A percentile compares a stretch with the other conserved stretches of the same genome.
phyloP scores from a whole-genome alignment of 352 stramenopile species.

The Phytophthora sp. region DNA sequence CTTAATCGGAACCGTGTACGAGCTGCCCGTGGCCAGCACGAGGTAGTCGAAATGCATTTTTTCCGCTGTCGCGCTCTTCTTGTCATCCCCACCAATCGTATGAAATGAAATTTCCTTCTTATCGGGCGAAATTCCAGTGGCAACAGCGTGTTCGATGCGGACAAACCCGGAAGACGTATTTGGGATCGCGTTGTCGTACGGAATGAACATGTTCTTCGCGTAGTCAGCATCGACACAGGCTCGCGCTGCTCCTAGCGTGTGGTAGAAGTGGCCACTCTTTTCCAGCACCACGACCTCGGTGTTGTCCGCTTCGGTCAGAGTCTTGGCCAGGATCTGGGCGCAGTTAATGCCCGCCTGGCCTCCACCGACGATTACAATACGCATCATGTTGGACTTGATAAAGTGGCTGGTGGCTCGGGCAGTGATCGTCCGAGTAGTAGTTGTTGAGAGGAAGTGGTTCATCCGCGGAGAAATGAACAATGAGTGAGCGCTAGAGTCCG shows the following conservation, averaged over 20 bases:
- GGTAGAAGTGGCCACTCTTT: constrained; percentile 55
- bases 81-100: constrained; percentile 30
- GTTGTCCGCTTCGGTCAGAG: constrained; percentile 42
- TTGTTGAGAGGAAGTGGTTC: constrained; percentile 18
- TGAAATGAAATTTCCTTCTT: constrained; percentile 43
- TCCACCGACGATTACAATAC: constrained; percentile 61
- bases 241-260: constrained; percentile 48
- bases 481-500: not conserved
- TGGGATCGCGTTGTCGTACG: constrained; percentile 57
- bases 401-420: constrained; percentile 4
- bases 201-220: constrained; percentile 59
- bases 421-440: constrained; percentile 4
- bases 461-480: constrained; percentile 21
- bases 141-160: constrained; percentile 42
- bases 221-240: constrained; percentile 53
- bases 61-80: constrained; percentile 27
- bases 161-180: constrained; percentile 31
- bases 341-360: constrained; percentile 50
- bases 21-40: constrained; percentile 60
- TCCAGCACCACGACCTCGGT: constrained; percentile 59
- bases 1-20: constrained; percentile 62
- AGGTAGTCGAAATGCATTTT: constrained; percentile 60
- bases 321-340: constrained; percentile 43
- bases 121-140: constrained; percentile 31
- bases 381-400: constrained; percentile 29